Conservation (phyloP, 1,139 yeast genomes). For the Scheffersomyces cryptocercus region DNA sequence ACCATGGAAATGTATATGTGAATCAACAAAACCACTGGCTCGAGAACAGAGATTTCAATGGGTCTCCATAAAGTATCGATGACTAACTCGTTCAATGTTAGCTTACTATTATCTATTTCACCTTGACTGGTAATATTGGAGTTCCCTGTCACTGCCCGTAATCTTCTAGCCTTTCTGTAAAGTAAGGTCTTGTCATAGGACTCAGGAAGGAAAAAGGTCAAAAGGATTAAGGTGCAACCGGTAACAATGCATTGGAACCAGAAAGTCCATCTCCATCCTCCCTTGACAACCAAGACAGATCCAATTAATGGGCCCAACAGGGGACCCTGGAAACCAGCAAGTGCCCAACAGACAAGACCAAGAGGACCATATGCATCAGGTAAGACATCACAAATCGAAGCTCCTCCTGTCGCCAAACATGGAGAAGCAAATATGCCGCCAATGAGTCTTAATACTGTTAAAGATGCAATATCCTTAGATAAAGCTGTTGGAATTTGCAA, state of each 20-base stretch:
- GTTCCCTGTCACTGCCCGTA: constrained; percentile 37
- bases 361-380: constrained; percentile 29
- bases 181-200: constrained; percentile 33
- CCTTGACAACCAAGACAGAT: constrained; percentile 27
- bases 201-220: constrained; percentile 36
- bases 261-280: constrained; percentile 41
- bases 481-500: constrained; percentile 36
- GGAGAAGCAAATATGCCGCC: constrained; percentile 40
- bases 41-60: constrained; percentile 39
- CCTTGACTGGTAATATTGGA: constrained; percentile 29
- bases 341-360: constrained; percentile 37
- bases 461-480: constrained; percentile 28
- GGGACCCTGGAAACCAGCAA: constrained; percentile 41
- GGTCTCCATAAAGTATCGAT: constrained; percentile 53
- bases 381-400: constrained; percentile 32
- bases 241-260: constrained; percentile 38
- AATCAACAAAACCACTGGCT: constrained; percentile 49
- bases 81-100: constrained; percentile 22
- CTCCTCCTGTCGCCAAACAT: constrained; percentile 40
- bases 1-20: constrained; percentile 53
- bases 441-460: constrained; percentile 33
- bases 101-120: constrained; percentile 23
- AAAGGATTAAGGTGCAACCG: constrained; percentile 25
- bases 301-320: constrained; percentile 40
- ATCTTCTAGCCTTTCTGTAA: constrained; percentile 35